Evolutionary conservation across 179 eudicot genomes (phyloP), one percentile per base, ranked within the genome.

Genomic region (Pouteria campechiana): DNA sequence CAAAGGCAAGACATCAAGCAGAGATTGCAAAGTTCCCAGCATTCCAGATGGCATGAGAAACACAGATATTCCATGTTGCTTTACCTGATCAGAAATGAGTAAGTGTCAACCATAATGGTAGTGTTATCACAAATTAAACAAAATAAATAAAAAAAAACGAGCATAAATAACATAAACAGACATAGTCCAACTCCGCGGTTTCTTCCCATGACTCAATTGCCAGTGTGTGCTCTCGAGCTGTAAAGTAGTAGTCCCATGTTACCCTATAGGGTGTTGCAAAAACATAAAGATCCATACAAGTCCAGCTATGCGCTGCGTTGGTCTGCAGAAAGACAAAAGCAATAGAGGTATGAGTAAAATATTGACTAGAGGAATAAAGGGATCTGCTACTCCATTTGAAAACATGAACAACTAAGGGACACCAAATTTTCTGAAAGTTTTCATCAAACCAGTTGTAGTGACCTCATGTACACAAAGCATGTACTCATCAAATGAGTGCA

Each of bases 11-110:
- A 81, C 93, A 64, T 90, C 98, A 47, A 90, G 82, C 61, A 90
- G 36, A 17, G 98, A 90, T 51, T 74, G 74, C 35, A 90, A 76
- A 13, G 98, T 90, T 48, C 98, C 98, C 47, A 90, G 68, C 96
- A 90, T 90, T 68, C 98, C 98, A 0, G 98, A 82, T 42, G 96
- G 98, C 96, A 90, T 86, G 14, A 90, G 82, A 63, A 90, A 90
- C 25, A 90, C 88, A 18, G 96, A 90, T 55, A 90, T 64, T 23
- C 98, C 98, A 39, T 90, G 94, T 56, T 86, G 84, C 70, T 86
- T 90, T 41, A 89, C 94, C 97, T 89, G 93, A 51, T 58, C 59
- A 61, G 43, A 10, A 21, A 6, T 32, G 24, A 50, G 30, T 54
- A 11, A 37, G 42, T 25, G 45, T 57, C 44, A 64, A 37, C 17